Evolutionary conservation across 2,329 filamentous ascomycete species (phyloP).

Genomic region (Xylariales sp.): DNA sequence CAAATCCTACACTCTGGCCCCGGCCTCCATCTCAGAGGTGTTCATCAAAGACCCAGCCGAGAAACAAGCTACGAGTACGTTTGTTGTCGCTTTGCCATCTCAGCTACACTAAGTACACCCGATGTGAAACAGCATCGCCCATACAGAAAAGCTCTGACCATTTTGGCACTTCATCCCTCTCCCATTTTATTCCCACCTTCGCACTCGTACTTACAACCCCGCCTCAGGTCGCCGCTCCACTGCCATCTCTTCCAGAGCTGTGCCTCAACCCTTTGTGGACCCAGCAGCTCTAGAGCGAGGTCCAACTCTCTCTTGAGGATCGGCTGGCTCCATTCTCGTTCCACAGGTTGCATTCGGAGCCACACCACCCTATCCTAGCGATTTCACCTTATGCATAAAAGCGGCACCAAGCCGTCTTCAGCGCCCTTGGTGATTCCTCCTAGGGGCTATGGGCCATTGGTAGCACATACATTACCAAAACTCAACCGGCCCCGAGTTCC

Average conservation of each 20-base stretch:
- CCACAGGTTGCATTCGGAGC: constrained; percentile 15
- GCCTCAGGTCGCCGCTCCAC: constrained; percentile 40
- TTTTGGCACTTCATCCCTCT: too few species aligned
- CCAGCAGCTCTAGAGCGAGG: constrained; percentile 45
- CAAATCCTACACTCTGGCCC: constrained; percentile 46
- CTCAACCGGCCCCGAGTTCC: neutral
- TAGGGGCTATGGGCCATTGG: constrained; percentile 8
- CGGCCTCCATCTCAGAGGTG: constrained; percentile 43
- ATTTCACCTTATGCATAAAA: constrained; percentile 19
- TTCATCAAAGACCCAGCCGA: constrained; percentile 38
- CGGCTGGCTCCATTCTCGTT: constrained; percentile 1
- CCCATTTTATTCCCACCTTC: neutral
- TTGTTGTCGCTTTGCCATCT: neutral
- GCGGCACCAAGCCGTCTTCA: constrained; percentile 2
- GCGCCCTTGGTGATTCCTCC: constrained; percentile 7
- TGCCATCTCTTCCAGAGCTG: constrained; percentile 46
- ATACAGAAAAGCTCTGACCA: neutral
- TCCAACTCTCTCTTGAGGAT: constrained; percentile 20
- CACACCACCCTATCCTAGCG: neutral
- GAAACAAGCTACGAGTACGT: constrained; percentile 40
- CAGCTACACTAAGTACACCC: constrained; percentile 6
- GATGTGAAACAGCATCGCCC: constrained; percentile 20
- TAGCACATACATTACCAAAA: constrained; percentile 8
- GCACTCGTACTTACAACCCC: neutral
- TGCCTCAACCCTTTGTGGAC: constrained; percentile 51